Conservation (phyloP, 345 rosid species). For the Citrus inodora region DNA sequence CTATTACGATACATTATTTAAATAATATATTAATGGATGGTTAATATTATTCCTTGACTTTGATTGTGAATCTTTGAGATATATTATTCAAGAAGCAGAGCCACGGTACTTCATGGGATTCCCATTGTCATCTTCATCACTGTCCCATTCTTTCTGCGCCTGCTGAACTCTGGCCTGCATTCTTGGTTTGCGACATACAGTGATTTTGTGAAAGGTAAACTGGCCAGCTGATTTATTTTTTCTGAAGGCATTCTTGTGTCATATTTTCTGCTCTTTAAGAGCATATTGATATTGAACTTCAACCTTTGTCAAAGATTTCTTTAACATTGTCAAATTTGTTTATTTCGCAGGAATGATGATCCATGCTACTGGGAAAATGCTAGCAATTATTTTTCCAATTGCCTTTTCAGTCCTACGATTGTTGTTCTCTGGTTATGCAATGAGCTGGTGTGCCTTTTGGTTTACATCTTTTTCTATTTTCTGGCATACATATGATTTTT, state of each 20-base stretch:
- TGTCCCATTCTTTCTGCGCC: slow-evolving; percentile 59
- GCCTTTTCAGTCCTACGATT: slow-evolving; percentile 66
- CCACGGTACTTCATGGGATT: slow-evolving; percentile 65
- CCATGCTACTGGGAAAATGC: slow-evolving; percentile 59
- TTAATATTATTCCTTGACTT: slow-evolving; percentile 1
- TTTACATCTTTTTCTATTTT: slow-evolving; percentile 1
- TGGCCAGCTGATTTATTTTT: slow-evolving; percentile 1
- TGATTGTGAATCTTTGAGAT: slow-evolving; percentile 51
- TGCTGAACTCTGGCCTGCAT: slow-evolving; percentile 39
- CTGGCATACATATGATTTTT: not conserved
- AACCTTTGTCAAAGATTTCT: slow-evolving; percentile 6
- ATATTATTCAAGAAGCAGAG: slow-evolving; percentile 69
- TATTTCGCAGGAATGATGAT: slow-evolving; percentile 59
- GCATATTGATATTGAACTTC: not conserved
- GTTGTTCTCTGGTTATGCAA: slow-evolving; percentile 61
- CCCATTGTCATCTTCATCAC: slow-evolving; percentile 59
- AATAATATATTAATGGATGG: not conserved
- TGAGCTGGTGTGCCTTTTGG: slow-evolving; percentile 70
- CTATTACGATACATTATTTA: not conserved
- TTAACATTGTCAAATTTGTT: slow-evolving; percentile 18
- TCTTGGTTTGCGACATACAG: slow-evolving; percentile 47
- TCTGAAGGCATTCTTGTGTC: not conserved
- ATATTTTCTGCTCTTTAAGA: not conserved
- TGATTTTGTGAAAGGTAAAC: slow-evolving; percentile 73
- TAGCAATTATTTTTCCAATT: slow-evolving; percentile 70